Conservation (phyloP, 768 basidiomycete genomes). For the Xanthoconium purpureum region DNA sequence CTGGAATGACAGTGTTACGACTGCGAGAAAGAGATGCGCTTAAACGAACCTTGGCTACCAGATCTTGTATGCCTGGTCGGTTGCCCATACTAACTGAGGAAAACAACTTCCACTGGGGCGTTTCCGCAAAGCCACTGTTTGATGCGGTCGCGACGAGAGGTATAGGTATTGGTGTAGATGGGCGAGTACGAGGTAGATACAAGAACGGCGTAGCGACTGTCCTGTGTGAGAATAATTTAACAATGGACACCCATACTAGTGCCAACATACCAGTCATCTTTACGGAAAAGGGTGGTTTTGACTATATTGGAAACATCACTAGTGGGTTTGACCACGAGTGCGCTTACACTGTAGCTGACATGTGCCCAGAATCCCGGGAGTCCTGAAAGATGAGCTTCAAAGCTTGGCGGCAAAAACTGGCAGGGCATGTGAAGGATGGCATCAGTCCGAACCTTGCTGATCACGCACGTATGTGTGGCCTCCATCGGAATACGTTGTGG, state of each 20-base stretch:
- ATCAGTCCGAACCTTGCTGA: background rate
- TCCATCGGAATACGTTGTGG: constrained; percentile 54
- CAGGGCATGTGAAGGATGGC: constrained; percentile 1
- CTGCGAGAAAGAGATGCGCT: background rate
- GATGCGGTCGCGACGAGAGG: constrained; percentile 34
- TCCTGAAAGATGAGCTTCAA: constrained; percentile 63
- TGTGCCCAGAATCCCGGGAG: constrained; percentile 69
- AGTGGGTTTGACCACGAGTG: constrained; percentile 45
- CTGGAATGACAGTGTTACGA: constrained; percentile 18
- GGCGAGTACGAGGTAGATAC: constrained; percentile 65
- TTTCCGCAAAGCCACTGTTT: constrained; percentile 41
- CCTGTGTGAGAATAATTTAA: constrained; percentile 32
- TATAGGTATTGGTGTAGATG: constrained; percentile 48
- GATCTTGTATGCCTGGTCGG: constrained; percentile 35
- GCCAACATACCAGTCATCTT: constrained; percentile 49
- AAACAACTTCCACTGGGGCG: constrained; percentile 50
- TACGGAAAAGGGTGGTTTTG: constrained; percentile 53
- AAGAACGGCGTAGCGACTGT: constrained; percentile 57
- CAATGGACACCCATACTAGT: background rate
- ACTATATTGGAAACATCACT: constrained; percentile 41
- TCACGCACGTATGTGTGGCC: constrained; percentile 56
- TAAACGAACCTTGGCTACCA: constrained; percentile 33
- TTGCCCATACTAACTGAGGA: constrained; percentile 42
- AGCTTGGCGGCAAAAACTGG: constrained; percentile 70
- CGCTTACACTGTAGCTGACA: constrained; percentile 61